A percentile compares a stretch with the other conserved stretches of the same genome.
These are phyloP conservation scores for Parasarocladium wereldwijsianum DNA, from an alignment of 2,329 filamentous ascomycete genomes.

Conservation along the genomic window DNA sequence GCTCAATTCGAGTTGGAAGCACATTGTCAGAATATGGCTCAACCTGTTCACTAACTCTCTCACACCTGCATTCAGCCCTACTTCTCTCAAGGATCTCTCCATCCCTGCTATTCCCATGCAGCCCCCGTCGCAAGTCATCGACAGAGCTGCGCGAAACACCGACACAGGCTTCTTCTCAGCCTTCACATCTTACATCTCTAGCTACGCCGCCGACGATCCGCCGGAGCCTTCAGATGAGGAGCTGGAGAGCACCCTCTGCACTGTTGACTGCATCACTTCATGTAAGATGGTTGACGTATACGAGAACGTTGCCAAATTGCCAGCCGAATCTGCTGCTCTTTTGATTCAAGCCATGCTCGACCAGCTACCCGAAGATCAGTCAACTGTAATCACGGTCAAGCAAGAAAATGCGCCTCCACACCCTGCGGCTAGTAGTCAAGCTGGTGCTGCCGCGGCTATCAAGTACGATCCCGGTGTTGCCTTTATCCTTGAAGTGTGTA, in stretches of 20 bases:
- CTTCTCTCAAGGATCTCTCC: conserved; percentile 48
- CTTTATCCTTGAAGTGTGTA: conserved; percentile 85
- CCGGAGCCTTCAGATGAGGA: conserved; percentile 96
- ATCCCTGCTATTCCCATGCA: conserved; percentile 78
- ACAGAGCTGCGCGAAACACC: conserved; percentile 61
- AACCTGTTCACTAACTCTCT: conserved; percentile 95
- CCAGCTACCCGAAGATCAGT: conserved; percentile 73
- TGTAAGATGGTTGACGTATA: conserved; percentile 77
- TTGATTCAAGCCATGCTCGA: conserved; percentile 57
- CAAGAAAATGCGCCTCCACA: conserved; percentile 59
- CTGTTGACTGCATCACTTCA: conserved; percentile 84
- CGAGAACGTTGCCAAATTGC: conserved; percentile 51
- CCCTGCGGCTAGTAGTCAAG: conserved; percentile 30
- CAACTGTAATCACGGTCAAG: conserved; percentile 77
- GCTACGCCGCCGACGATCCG: conserved; percentile 93
- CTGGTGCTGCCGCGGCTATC: conserved; percentile 23
- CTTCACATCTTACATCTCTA: conserved; percentile 94
- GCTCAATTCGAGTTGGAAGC: conserved; percentile 63
- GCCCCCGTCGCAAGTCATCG: conserved; percentile 81
- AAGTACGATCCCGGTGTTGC: conserved; percentile 75
- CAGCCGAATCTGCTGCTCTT: conserved; percentile 14
- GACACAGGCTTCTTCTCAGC: conserved; percentile 86
- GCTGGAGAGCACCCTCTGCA: conserved; percentile 85
- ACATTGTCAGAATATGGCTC: conserved; percentile 79
- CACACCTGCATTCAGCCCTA: conserved; percentile 62